Base-by-base conservation (phyloP, 2,329 filamentous ascomycete species). In the Ceratocystis huliohia region DNA sequence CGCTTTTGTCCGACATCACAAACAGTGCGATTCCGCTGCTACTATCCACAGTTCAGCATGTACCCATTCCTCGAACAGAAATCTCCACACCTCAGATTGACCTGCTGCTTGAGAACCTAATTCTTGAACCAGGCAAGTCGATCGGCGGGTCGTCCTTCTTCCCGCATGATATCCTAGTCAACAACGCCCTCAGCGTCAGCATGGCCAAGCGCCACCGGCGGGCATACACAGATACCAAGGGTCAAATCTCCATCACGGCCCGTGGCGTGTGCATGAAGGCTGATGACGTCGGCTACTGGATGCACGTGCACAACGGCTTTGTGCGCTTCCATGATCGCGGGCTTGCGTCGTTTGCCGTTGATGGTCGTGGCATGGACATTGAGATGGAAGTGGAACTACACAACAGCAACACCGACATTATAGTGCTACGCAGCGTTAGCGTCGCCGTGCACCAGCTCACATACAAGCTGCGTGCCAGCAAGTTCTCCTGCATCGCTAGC, bases 21-120 rank as follows among this genome's bases (percentile, higher is more conserved):
- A 88, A 93, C 68, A 84, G 93, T 13, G 92, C 96, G 73, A 79
- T 94, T 4, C 93, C 93, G 0, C 77, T 91, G 13, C 72, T 91
- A 3, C 82, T 96, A 67, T 82, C 89, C 70, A 84, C 84, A 1
- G 81, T 97, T 41, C 91, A 96, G 73, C 91, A 91, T 75, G 78
- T 97, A 3, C 93, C 93, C 0, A 94, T 97, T 64, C 92, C 92
- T 0, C 87, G 93, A 3, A 76, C 96, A n/a, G 93, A 96, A 74
- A 80, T 96, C 4, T 88, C 89, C 0, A 88, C 87, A 2, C 92
- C 91, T 0, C 85, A 89, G 44, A 80, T 96, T 65, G 92, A 96
- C 71, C 82, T 97, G 4, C 78, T 97, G 0, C 78, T 97, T 1
- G 93, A 97, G 73, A 96, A 96, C 70, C 79, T 97, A 41, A 88